Evolutionary conservation across 2,329 filamentous ascomycete genomes (phyloP).

Genomic region (Septoria linicola): DNA sequence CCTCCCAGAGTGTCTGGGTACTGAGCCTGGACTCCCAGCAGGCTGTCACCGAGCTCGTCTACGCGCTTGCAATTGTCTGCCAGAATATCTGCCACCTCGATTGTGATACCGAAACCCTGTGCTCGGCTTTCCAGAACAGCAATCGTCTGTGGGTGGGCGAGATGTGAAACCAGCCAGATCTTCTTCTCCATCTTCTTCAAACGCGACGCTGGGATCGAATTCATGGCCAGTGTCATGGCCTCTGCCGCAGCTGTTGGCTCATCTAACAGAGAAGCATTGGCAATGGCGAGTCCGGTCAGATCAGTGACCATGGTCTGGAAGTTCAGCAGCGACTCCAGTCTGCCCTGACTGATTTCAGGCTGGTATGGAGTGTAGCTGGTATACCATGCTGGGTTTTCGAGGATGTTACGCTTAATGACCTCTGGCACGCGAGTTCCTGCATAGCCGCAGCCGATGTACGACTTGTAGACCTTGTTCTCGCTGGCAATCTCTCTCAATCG

Average conservation of each 20-base stretch:
- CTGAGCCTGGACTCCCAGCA: slow-evolving; percentile 89
- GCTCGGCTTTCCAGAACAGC: slow-evolving; percentile 81
- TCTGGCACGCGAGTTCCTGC: slow-evolving; percentile 81
- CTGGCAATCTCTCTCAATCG: slow-evolving; percentile 56
- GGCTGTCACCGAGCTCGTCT: slow-evolving; percentile 71
- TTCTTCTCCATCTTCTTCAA: slow-evolving; percentile 69
- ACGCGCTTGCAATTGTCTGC: slow-evolving; percentile 64
- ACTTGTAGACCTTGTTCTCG: slow-evolving; percentile 62
- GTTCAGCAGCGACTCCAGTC: slow-evolving; percentile 87
- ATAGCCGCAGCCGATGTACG: slow-evolving; percentile 85
- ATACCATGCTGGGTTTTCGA: slow-evolving; percentile 95
- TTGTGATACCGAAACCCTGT: slow-evolving; percentile 83
- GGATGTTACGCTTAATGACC: slow-evolving; percentile 87
- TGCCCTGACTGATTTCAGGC: slow-evolving; percentile 93
- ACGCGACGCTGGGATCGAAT: slow-evolving; percentile 67
- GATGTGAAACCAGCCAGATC: slow-evolving; percentile 78
- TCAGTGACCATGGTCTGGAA: slow-evolving; percentile 93
- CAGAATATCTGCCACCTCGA: slow-evolving; percentile 71
- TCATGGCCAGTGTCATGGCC: slow-evolving; percentile 90
- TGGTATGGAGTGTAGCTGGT: slow-evolving; percentile 98
- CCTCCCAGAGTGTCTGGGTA: slow-evolving; percentile 88
- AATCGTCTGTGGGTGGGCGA: slow-evolving; percentile 82
- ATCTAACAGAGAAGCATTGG: slow-evolving; percentile 88
- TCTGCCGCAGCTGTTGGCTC: slow-evolving; percentile 91
- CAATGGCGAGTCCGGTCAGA: slow-evolving; percentile 79